phyloP scores from a whole-genome alignment of 208 protist species.

The Leishmania tarentolae region DNA sequence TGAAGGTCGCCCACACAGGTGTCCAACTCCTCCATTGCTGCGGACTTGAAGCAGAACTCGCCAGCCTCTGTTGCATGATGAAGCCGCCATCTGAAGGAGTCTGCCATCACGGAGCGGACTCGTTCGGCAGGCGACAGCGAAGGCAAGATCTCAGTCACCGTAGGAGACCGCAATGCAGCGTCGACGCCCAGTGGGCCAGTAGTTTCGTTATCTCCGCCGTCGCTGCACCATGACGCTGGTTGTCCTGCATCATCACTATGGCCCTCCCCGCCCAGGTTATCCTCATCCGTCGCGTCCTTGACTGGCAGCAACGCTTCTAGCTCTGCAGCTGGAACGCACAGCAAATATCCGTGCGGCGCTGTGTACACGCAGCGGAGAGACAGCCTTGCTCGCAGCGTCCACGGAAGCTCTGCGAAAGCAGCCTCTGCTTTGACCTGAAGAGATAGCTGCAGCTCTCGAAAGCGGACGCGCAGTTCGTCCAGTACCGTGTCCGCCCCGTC shows the following conservation, averaged over 20 bases:
- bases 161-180: background rate
- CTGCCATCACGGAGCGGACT: constrained; percentile 22
- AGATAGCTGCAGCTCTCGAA: constrained; percentile 28
- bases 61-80: constrained; percentile 36
- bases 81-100: constrained; percentile 38
- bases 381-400: constrained; percentile 19
- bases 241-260: background rate
- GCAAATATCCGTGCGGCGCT: constrained; percentile 39
- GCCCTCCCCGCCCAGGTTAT: background rate
- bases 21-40: constrained; percentile 64
- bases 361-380: constrained; percentile 35
- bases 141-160: background rate
- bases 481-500: constrained; percentile 40
- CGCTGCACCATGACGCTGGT: background rate
- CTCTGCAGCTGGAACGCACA: constrained; percentile 24
- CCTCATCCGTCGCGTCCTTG: background rate
- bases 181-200: background rate
- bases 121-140: background rate
- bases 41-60: constrained; percentile 73
- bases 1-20: constrained; percentile 73
- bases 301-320: constrained; percentile 6
- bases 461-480: constrained; percentile 35
- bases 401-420: constrained; percentile 27
- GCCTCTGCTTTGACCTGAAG: constrained; percentile 32
- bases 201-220: background rate